Evolutionary conservation across 495 filamentous ascomycete species (phyloP).

Genomic region (Trichocladium antarcticum): DNA sequence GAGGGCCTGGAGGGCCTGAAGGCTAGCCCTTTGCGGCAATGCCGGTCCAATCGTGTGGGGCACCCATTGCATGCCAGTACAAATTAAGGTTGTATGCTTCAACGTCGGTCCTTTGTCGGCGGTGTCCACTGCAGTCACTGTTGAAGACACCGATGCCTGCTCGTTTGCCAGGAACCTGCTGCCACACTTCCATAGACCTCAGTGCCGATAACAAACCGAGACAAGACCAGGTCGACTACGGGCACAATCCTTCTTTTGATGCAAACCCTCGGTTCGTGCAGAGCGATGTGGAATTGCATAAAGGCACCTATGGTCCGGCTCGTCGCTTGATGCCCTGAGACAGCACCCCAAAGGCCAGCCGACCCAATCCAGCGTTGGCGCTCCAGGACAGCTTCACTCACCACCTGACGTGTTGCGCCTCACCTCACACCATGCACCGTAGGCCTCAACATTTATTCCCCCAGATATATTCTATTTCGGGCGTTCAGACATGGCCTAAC

Average conservation of each 20-base stretch:
- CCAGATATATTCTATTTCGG: too few species aligned
- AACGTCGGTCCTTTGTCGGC: background rate
- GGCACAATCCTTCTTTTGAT: background rate
- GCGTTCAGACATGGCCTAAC: background rate
- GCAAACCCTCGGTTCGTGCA: constrained; percentile 1
- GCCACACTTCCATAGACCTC: background rate
- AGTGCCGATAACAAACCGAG: background rate
- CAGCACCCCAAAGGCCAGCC: too few species aligned
- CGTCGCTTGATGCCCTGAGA: background rate
- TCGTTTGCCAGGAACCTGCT: background rate
- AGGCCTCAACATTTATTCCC: too few species aligned
- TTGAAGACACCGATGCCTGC: background rate
- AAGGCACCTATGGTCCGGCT: too few species aligned
- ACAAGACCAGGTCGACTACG: background rate
- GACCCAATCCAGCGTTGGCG: too few species aligned
- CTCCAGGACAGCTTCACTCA: too few species aligned
- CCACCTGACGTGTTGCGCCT: too few species aligned
- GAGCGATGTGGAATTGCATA: background rate
- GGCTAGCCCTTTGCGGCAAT: background rate
- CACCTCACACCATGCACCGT: too few species aligned
- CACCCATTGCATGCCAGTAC: background rate
- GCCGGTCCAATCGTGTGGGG: too few species aligned
- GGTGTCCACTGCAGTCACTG: background rate
- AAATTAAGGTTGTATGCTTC: background rate
- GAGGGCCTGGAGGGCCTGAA: too few species aligned